Evolutionary conservation across 805 yeast species (phyloP).

Genomic region (Brettanomyces bruxellensis): DNA sequence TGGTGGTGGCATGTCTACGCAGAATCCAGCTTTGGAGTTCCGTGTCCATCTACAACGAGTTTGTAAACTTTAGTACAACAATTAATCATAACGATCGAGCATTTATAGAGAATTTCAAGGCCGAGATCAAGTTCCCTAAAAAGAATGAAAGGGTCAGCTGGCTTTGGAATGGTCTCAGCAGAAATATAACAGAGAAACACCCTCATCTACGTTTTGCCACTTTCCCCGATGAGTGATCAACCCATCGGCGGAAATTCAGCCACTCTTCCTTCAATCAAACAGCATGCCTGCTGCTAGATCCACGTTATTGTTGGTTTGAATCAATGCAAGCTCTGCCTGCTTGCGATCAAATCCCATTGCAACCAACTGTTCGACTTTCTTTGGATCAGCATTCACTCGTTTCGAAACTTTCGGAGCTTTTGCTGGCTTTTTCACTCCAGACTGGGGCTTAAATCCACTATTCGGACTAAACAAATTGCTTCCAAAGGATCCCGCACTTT

Average conservation of each 20-base stretch:
- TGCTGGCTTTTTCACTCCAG: neutral
- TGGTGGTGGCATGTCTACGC: slow-evolving; percentile 79
- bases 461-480: neutral
- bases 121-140: slow-evolving; percentile 46
- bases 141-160: slow-evolving; percentile 39
- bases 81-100: slow-evolving; percentile 75
- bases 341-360: slow-evolving; percentile 62
- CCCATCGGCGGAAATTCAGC: neutral
- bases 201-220: slow-evolving; percentile 33
- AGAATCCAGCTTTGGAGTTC: slow-evolving; percentile 83
- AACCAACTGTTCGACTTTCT: slow-evolving; percentile 35
- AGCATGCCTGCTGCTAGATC: slow-evolving; percentile 81
- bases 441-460: neutral
- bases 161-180: slow-evolving; percentile 60
- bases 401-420: neutral
- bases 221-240: slow-evolving; percentile 1
- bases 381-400: slow-evolving; percentile 7
- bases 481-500: slow-evolving; percentile 10
- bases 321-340: slow-evolving; percentile 59
- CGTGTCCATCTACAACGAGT: slow-evolving; percentile 81
- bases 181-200: slow-evolving; percentile 47
- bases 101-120: slow-evolving; percentile 74
- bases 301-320: slow-evolving; percentile 62
- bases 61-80: slow-evolving; percentile 63
- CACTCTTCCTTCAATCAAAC: slow-evolving; percentile 26